A percentile compares a stretch with the other conserved stretches of the same genome.
Evolutionary conservation across 2,329 filamentous ascomycete species (phyloP).

Genomic region (Pochonia chlamydosporia): DNA sequence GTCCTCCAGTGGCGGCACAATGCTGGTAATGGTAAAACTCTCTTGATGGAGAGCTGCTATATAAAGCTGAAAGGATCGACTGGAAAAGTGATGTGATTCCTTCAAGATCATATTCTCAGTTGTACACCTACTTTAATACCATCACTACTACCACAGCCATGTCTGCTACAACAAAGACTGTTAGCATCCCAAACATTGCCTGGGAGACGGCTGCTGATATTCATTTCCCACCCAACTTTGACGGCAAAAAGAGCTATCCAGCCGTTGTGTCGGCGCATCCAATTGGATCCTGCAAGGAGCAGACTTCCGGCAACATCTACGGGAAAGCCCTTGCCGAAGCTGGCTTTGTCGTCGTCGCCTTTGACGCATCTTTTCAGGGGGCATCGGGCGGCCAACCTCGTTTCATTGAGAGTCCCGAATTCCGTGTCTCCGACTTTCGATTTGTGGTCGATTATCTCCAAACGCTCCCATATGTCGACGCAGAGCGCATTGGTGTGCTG

Average conservation of each 20-base stretch:
- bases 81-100: no score
- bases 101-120: no score
- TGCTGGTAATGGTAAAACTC: no score
- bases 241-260: neutral
- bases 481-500: constrained; percentile 24
- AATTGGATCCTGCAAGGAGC: constrained; percentile 25
- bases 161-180: no score
- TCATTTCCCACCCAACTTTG: neutral
- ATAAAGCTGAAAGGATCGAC: no score
- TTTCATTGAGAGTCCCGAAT: constrained; percentile 29
- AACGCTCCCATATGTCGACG: constrained; percentile 20
- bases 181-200: no score
- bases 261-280: neutral
- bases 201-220: neutral
- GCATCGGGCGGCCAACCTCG: constrained; percentile 28
- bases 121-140: no score
- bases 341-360: constrained; percentile 28
- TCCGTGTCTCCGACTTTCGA: constrained; percentile 29
- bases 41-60: no score
- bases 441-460: constrained; percentile 28
- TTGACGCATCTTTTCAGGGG: constrained; percentile 33
- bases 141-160: no score
- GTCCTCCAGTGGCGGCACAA: no score
- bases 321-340: constrained; percentile 21
- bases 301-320: constrained; percentile 25